Conservation (phyloP, 2,329 filamentous ascomycete species). For the Phialophora macrospora region DNA sequence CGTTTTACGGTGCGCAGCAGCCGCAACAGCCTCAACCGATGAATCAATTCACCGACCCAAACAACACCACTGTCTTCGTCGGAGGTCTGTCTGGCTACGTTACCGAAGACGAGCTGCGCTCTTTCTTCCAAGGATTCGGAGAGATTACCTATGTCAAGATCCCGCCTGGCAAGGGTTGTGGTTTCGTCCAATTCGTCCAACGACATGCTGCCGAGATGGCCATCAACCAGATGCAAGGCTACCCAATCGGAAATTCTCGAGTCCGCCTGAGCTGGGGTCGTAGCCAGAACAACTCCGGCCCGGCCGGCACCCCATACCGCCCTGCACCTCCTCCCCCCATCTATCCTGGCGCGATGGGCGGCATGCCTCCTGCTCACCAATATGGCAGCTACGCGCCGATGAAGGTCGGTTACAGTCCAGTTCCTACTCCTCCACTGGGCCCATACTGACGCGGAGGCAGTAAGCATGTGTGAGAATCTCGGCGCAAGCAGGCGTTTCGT, state of each 20-base stretch:
- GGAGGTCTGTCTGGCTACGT: conserved; percentile 97
- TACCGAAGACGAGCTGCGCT: conserved; percentile 98
- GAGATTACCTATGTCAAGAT: conserved; percentile 99
- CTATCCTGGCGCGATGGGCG: conserved; percentile 66
- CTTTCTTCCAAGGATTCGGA: conserved; percentile 99
- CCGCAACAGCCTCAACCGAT: conserved; percentile 89
- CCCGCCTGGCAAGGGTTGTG: conserved; percentile 96
- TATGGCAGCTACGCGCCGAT: conserved; percentile 70
- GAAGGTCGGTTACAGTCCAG: conserved; percentile 58
- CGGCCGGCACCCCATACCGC: conserved; percentile 93
- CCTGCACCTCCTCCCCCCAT: conserved; percentile 83
- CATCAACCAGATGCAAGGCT: conserved; percentile 99
- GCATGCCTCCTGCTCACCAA: conserved; percentile 67
- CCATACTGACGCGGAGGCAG: conserved; percentile 28
- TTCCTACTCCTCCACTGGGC: conserved; percentile 34
- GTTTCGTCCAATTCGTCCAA: conserved; percentile 98
- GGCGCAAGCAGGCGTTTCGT: conserved; percentile 35
- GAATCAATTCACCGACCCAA: conserved; percentile 99
- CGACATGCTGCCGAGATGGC: conserved; percentile 99
- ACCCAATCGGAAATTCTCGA: conserved; percentile 97
- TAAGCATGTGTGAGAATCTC: conserved; percentile 22
- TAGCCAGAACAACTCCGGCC: conserved; percentile 97
- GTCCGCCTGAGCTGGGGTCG: conserved; percentile 97
- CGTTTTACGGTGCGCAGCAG: conserved; percentile 69
- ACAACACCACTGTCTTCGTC: conserved; percentile 99